These are phyloP conservation scores for Neoboletus brunneissimus DNA, from an alignment of 768 basidiomycete species.

Conservation along the genomic window DNA sequence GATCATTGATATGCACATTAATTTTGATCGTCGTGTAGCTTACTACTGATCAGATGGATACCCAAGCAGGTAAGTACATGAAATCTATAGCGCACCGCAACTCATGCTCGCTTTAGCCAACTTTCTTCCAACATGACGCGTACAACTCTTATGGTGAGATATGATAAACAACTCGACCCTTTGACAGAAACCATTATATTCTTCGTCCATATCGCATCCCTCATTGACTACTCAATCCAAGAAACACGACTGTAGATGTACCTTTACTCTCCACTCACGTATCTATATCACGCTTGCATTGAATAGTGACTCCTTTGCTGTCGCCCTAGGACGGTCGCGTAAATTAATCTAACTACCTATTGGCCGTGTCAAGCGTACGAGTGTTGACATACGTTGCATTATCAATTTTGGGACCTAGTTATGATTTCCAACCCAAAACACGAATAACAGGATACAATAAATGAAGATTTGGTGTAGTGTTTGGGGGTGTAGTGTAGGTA, in stretches of 20 bases:
- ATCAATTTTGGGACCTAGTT: constrained; percentile 13
- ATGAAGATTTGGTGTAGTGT: constrained; percentile 11
- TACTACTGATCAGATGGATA: constrained; percentile 42
- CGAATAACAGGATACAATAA: constrained; percentile 28
- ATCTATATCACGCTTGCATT: constrained; percentile 32
- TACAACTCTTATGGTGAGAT: not conserved
- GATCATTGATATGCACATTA: not conserved
- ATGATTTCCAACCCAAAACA: constrained; percentile 5
- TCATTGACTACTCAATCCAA: constrained; percentile 13
- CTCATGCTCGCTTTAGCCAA: constrained; percentile 38
- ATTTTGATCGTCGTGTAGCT: constrained; percentile 28
- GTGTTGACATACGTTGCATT: not conserved
- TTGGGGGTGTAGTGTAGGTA: constrained; percentile 10
- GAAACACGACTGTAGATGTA: constrained; percentile 25
- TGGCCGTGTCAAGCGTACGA: not conserved
- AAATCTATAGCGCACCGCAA: not conserved
- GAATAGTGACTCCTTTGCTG: constrained; percentile 19
- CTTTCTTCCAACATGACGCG: constrained; percentile 61
- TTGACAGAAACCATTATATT: constrained; percentile 5
- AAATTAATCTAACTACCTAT: constrained; percentile 33
- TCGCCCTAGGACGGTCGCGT: constrained; percentile 16
- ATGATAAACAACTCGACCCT: not conserved
- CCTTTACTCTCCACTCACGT: constrained; percentile 24
- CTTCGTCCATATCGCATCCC: constrained; percentile 11
- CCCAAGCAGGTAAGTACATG: constrained; percentile 62